A percentile compares a stretch with the other conserved stretches of the same genome.
phyloP scores from a whole-genome alignment of 495 filamentous ascomycete species.

The Elasticomyces elasticus region DNA sequence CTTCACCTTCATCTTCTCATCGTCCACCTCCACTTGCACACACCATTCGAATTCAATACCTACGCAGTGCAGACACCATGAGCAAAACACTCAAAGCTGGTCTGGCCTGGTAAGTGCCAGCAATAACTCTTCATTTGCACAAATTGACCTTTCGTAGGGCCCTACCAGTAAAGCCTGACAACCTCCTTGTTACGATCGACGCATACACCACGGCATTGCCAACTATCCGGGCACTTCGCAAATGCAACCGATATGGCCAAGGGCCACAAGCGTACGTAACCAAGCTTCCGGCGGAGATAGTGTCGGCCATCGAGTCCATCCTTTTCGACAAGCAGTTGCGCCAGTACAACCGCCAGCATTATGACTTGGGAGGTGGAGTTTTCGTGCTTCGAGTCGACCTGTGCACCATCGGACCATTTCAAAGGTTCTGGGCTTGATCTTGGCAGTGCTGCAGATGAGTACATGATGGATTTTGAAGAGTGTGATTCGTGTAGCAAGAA shows the following conservation, averaged over 20 bases:
- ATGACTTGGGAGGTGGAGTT: not conserved
- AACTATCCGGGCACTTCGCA: conserved; percentile 1
- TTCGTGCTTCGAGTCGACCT: not conserved
- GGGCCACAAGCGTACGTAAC: conserved; percentile 10
- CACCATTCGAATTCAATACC: too few species aligned
- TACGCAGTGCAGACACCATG: too few species aligned
- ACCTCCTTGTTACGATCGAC: not conserved
- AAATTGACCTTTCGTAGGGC: conserved; percentile 2
- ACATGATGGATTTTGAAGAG: too few species aligned
- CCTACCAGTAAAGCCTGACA: not conserved
- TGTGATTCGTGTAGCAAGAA: too few species aligned
- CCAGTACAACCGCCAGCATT: not conserved
- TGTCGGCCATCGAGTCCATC: conserved; percentile 1
- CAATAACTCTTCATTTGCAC: not conserved
- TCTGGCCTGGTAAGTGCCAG: not conserved
- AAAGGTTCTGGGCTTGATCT: not conserved
- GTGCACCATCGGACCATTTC: not conserved
- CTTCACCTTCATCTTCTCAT: too few species aligned
- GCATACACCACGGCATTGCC: not conserved
- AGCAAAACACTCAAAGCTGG: not conserved
- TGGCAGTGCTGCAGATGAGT: too few species aligned
- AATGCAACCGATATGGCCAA: conserved; percentile 13
- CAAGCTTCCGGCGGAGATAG: conserved; percentile 14
- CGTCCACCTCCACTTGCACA: too few species aligned
- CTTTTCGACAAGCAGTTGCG: not conserved